Percentiles rank a stretch among this genome's conserved stretches.
Conservation (phyloP, 1,139 yeast genomes). For the Zygosaccharomyces sapae region DNA sequence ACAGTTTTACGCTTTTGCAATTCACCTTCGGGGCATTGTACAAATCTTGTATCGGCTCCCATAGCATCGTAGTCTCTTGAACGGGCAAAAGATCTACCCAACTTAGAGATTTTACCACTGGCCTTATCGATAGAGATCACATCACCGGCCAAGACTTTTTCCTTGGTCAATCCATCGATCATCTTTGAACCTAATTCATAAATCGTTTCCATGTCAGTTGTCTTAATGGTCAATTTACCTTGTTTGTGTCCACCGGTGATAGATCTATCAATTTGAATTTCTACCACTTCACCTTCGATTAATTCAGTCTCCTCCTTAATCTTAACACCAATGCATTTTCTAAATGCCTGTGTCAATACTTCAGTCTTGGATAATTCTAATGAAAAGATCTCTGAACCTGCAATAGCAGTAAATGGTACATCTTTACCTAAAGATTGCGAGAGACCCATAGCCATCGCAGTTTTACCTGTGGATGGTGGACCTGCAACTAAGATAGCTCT, state of each 20-base stretch:
- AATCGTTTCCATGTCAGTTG: slow-evolving; percentile 98
- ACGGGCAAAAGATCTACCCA: slow-evolving; percentile 92
- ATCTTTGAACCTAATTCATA: slow-evolving; percentile 95
- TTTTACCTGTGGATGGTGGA: slow-evolving; percentile 97
- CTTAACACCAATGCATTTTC: slow-evolving; percentile 91
- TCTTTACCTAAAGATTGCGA: slow-evolving; percentile 84
- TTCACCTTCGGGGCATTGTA: slow-evolving; percentile 98
- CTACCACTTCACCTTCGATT: slow-evolving; percentile 98
- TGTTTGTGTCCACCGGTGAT: slow-evolving; percentile 97
- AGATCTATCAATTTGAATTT: slow-evolving; percentile 93
- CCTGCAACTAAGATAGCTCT: slow-evolving; percentile 95
- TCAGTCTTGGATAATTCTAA: slow-evolving; percentile 92
- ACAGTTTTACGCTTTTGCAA: slow-evolving; percentile 92
- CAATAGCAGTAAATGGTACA: slow-evolving; percentile 92
- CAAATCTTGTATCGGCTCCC: slow-evolving; percentile 98
- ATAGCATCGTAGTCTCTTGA: slow-evolving; percentile 98
- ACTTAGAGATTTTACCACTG: slow-evolving; percentile 85
- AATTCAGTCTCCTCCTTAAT: slow-evolving; percentile 96
- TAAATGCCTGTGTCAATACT: slow-evolving; percentile 90
- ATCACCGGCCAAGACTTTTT: slow-evolving; percentile 96
- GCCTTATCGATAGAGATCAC: slow-evolving; percentile 95
- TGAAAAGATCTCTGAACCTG: slow-evolving; percentile 90
- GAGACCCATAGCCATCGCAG: slow-evolving; percentile 97
- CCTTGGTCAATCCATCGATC: slow-evolving; percentile 94
- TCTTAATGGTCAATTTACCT: slow-evolving; percentile 93